These are phyloP conservation scores for Mucor lusitanicus DNA, from an alignment of 371 early-diverging fungal species.

Conservation along the genomic window DNA sequence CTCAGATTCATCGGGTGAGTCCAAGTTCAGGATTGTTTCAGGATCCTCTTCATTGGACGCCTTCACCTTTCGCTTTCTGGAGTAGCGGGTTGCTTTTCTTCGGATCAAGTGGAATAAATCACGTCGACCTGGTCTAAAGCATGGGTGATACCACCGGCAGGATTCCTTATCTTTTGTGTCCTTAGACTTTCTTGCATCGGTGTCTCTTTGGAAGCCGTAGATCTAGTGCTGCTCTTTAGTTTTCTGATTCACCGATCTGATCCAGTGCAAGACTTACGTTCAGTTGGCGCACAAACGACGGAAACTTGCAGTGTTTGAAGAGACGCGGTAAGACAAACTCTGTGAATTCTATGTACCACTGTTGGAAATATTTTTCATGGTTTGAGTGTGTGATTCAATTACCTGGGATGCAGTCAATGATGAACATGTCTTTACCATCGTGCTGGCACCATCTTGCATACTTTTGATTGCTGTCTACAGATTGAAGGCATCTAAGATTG, in stretches of 20 bases:
- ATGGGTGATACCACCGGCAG: conserved; percentile 54
- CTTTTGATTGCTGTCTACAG: conserved; percentile 36
- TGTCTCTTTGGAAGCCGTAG: conserved; percentile 58
- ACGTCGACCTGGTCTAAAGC: conserved; percentile 48
- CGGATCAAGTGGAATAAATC: conserved; percentile 53
- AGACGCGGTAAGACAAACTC: conserved; percentile 49
- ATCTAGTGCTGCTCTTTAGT: conserved; percentile 29
- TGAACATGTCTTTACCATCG: conserved; percentile 51
- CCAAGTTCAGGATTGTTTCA: conserved; percentile 41
- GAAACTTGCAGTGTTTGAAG: conserved; percentile 60
- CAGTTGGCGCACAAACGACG: conserved; percentile 58
- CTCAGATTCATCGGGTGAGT: conserved; percentile 39
- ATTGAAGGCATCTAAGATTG: conserved; percentile 38
- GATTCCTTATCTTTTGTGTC: conserved; percentile 54
- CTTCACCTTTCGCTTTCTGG: conserved; percentile 36
- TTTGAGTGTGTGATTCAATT: background rate
- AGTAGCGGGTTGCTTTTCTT: conserved; percentile 46
- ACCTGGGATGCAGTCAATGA: conserved; percentile 53
- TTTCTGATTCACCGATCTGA: background rate
- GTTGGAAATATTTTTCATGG: background rate
- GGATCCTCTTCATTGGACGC: conserved; percentile 31
- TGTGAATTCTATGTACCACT: conserved; percentile 43
- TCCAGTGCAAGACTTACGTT: conserved; percentile 34
- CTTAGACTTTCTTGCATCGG: conserved; percentile 58
- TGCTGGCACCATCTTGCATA: conserved; percentile 50